Evolutionary conservation across 768 basidiomycete species (phyloP).

Genomic region (Serpula lacrymans): DNA sequence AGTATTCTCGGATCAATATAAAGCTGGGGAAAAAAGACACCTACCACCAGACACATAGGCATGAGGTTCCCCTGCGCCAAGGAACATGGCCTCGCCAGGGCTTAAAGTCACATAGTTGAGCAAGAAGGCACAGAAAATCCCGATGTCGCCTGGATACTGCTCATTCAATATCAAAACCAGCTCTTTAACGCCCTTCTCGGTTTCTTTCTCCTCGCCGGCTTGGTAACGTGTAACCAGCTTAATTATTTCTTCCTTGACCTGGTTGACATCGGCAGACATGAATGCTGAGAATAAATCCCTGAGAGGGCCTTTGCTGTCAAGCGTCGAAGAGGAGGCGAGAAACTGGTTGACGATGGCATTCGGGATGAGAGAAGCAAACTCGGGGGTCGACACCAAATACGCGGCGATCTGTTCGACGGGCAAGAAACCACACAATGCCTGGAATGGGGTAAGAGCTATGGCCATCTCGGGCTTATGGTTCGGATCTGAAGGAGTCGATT

Average conservation of each 20-base stretch:
- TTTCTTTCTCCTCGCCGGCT: conserved; percentile 32
- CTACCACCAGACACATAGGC: conserved; percentile 92
- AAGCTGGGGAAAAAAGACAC: conserved; percentile 15
- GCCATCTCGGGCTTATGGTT: conserved; percentile 99
- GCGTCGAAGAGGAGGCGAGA: conserved; percentile 38
- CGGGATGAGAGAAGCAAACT: conserved; percentile 73
- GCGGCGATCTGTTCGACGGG: conserved; percentile 71
- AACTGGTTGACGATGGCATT: conserved; percentile 50
- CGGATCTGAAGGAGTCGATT: conserved; percentile 52
- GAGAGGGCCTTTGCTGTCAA: conserved; percentile 58
- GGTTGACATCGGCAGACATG: conserved; percentile 69
- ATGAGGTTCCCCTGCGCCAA: conserved; percentile 95
- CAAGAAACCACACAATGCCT: conserved; percentile 89
- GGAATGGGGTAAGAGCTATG: conserved; percentile 89
- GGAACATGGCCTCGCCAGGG: conserved; percentile 88
- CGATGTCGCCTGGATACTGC: conserved; percentile 91
- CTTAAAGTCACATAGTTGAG: conserved; percentile 81
- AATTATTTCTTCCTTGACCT: conserved; percentile 52
- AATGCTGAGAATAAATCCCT: conserved; percentile 75
- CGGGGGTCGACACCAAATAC: conserved; percentile 67
- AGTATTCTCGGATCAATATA: neutral
- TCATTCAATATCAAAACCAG: conserved; percentile 59
- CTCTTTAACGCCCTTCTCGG: conserved; percentile 48
- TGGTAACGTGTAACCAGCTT: conserved; percentile 63
- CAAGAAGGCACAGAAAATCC: conserved; percentile 87